A percentile compares a stretch with the other conserved stretches of the same genome.
Evolutionary conservation across 441 rosid species (phyloP).

Genomic region (Codiaeum variegatum): DNA sequence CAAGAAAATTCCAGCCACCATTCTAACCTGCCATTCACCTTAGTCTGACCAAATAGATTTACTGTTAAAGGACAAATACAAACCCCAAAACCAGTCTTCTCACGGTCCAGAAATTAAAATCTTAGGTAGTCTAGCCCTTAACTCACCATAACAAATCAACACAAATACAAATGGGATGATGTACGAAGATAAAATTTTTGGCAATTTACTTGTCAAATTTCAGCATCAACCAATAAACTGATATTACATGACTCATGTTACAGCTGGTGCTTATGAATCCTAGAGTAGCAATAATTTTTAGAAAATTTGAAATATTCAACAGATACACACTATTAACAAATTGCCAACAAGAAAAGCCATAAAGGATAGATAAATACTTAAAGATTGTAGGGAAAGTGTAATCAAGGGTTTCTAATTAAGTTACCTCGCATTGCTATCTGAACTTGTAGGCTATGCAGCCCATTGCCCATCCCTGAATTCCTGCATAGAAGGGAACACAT

Average conservation of each 20-base stretch:
- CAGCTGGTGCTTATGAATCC: not conserved
- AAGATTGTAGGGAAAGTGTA: not conserved
- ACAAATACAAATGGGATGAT: not conserved
- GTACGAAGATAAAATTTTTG: not conserved
- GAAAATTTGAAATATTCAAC: not conserved
- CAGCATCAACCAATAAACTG: not conserved
- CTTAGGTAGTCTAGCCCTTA: not conserved
- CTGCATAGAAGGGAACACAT: conserved; percentile 35
- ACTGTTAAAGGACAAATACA: not conserved
- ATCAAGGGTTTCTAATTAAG: not conserved
- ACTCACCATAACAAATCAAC: not conserved
- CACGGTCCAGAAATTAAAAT: conserved; percentile 4
- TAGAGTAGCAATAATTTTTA: not conserved
- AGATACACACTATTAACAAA: not conserved
- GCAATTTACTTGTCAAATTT: not conserved
- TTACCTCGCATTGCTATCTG: conserved; percentile 91
- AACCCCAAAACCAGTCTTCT: not conserved
- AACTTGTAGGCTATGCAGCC: conserved; percentile 83
- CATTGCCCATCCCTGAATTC: conserved; percentile 85
- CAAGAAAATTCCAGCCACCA: not conserved
- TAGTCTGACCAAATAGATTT: not conserved
- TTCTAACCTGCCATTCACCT: not conserved
- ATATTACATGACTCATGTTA: not conserved
- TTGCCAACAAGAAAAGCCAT: not conserved
- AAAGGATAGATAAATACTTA: not conserved